These are phyloP conservation scores for Globisporangium acanthophoron DNA, from an alignment of 352 stramenopile species.

Conservation along the genomic window DNA sequence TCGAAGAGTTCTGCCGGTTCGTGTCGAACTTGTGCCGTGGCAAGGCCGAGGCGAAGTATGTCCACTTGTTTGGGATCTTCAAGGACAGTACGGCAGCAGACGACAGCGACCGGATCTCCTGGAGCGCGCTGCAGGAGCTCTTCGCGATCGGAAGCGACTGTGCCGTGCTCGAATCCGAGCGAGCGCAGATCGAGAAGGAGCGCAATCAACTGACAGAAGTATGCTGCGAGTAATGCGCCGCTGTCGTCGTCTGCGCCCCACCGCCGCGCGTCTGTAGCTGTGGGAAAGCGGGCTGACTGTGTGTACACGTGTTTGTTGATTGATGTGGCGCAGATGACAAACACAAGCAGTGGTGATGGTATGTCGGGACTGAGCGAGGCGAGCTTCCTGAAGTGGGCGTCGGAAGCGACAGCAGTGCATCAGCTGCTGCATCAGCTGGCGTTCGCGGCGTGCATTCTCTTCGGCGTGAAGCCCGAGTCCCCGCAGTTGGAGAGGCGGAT, in stretches of 20 bases:
- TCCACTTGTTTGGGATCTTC: slow-evolving; percentile 59
- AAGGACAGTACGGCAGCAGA: slow-evolving; percentile 19
- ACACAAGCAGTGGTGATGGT: background rate
- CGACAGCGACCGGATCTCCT: slow-evolving; percentile 17
- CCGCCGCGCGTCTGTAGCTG: background rate
- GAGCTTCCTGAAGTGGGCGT: slow-evolving; percentile 49
- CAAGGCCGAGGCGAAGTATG: slow-evolving; percentile 28
- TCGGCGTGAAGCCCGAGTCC: slow-evolving; percentile 71
- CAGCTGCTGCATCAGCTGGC: slow-evolving; percentile 66
- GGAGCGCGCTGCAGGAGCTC: slow-evolving; percentile 37
- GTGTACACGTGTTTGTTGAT: background rate
- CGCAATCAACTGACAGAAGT: slow-evolving; percentile 39
- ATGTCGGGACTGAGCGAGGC: slow-evolving; percentile 24
- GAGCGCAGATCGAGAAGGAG: slow-evolving; percentile 20
- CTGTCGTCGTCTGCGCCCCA: background rate
- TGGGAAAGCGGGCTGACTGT: background rate
- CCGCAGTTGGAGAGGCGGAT: slow-evolving; percentile 62
- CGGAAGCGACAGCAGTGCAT: slow-evolving; percentile 27
- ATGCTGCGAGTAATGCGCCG: slow-evolving; percentile 7
- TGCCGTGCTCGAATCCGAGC: slow-evolving; percentile 10
- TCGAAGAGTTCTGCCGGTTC: slow-evolving; percentile 82
- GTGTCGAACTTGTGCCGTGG: slow-evolving; percentile 72
- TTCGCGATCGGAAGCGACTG: slow-evolving; percentile 27
- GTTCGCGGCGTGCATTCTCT: slow-evolving; percentile 68
- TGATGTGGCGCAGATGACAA: background rate